Evolutionary conservation across 805 yeast genomes (phyloP).

Genomic region (Spathaspora boniae): DNA sequence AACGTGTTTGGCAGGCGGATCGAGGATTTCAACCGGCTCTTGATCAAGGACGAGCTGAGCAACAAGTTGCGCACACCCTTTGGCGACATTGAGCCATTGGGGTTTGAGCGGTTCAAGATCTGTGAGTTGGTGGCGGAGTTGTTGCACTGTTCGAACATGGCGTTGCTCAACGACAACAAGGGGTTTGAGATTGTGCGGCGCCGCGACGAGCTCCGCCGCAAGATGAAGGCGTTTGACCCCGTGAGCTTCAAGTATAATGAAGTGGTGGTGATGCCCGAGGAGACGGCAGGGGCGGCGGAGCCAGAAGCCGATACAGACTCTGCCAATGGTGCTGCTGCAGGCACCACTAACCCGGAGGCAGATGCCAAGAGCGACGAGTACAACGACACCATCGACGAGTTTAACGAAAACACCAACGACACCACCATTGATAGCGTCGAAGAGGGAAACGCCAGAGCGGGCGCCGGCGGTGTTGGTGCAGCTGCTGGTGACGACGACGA

Average conservation of each 20-base stretch:
- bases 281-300: constrained; percentile 9
- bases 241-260: constrained; percentile 45
- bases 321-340: not conserved
- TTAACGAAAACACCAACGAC: constrained; percentile 12
- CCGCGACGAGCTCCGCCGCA: constrained; percentile 34
- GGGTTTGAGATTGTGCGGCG: constrained; percentile 39
- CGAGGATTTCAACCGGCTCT: constrained; percentile 33
- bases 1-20: constrained; percentile 38
- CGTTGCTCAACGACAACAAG: constrained; percentile 41
- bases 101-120: constrained; percentile 44
- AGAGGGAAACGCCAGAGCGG: constrained; percentile 27
- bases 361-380: constrained; percentile 12
- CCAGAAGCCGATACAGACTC: constrained; percentile 4
- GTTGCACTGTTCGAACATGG: constrained; percentile 47
- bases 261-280: constrained; percentile 33
- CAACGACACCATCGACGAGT: constrained; percentile 35
- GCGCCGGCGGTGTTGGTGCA: constrained; percentile 28
- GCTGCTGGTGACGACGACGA: constrained; percentile 28
- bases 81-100: constrained; percentile 40
- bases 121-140: constrained; percentile 46
- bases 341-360: constrained; percentile 1
- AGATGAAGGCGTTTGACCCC: constrained; percentile 42
- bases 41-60: constrained; percentile 19
- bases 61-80: constrained; percentile 27
- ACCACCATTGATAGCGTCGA: not conserved